A percentile compares a stretch with the other conserved stretches of the same genome.
phyloP scores from a whole-genome alignment of 495 filamentous ascomycete species.

The Xeromyces bisporus region DNA sequence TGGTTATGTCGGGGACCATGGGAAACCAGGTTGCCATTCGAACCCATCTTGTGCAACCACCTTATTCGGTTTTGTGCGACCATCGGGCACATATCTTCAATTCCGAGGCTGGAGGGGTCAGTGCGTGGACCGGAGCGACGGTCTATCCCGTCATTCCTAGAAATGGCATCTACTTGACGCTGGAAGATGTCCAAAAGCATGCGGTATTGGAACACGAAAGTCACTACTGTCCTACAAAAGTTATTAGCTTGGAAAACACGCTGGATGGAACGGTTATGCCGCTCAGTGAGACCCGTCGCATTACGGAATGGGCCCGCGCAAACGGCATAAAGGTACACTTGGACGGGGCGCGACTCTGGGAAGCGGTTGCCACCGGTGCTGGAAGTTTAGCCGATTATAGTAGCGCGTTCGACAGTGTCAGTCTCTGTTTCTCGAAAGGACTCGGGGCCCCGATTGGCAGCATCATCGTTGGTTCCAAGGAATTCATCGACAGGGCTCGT shows the following conservation, averaged over 20 bases:
- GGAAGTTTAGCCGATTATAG: conserved; percentile 50
- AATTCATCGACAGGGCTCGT: conserved; percentile 52
- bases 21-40: conserved; percentile 39
- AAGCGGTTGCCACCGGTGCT: conserved; percentile 45
- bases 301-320: conserved; percentile 50
- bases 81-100: conserved; percentile 29
- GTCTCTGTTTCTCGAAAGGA: conserved; percentile 76
- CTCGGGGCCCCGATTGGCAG: conserved; percentile 79
- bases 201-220: conserved; percentile 24
- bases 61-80: conserved; percentile 32
- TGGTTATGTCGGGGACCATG: conserved; percentile 85
- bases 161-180: conserved; percentile 59
- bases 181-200: conserved; percentile 51
- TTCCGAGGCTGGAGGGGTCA: conserved; percentile 35
- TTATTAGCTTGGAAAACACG: conserved; percentile 80
- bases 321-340: conserved; percentile 59
- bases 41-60: conserved; percentile 31
- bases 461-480: conserved; percentile 49
- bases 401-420: conserved; percentile 60
- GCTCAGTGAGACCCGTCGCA: conserved; percentile 45
- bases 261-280: conserved; percentile 66
- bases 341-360: conserved; percentile 77
- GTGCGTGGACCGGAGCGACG: conserved; percentile 27
- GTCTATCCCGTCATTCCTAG: conserved; percentile 21
- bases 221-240: conserved; percentile 46